phyloP scores from a whole-genome alignment of 352 stramenopile genomes.

The Phytophthora cajani region DNA sequence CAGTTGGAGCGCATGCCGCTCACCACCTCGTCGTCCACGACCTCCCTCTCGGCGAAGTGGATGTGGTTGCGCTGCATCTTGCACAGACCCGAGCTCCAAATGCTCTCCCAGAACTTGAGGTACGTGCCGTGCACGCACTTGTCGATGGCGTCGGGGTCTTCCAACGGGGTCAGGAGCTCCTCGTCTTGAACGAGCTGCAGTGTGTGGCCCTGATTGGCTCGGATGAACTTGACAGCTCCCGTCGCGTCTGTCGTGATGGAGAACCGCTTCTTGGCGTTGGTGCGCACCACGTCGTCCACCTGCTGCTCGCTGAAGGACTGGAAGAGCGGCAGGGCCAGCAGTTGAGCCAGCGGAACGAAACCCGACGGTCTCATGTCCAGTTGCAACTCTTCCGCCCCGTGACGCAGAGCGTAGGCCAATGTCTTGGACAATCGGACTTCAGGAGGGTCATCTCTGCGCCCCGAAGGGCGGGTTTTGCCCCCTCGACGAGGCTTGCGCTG shows the following conservation, averaged over 20 bases:
- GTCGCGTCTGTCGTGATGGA: slow-evolving; percentile 61
- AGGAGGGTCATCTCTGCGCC: slow-evolving; percentile 46
- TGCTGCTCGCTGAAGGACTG: slow-evolving; percentile 54
- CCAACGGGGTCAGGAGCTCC: slow-evolving; percentile 71
- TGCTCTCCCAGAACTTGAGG: slow-evolving; percentile 70
- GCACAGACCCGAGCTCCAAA: slow-evolving; percentile 58
- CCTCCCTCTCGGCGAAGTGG: slow-evolving; percentile 74
- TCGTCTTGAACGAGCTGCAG: slow-evolving; percentile 71
- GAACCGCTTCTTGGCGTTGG: slow-evolving; percentile 81
- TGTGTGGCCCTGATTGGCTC: slow-evolving; percentile 85
- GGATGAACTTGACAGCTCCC: slow-evolving; percentile 59
- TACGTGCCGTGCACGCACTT: slow-evolving; percentile 87
- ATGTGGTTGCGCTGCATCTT: slow-evolving; percentile 90
- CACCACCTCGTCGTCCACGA: slow-evolving; percentile 62
- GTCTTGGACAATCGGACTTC: slow-evolving; percentile 81
- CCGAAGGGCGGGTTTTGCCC: slow-evolving; percentile 29
- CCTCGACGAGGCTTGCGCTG: slow-evolving; percentile 20
- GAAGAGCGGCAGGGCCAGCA: slow-evolving; percentile 68
- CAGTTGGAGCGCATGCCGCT: slow-evolving; percentile 80
- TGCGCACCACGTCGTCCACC: slow-evolving; percentile 71
- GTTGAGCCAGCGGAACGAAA: slow-evolving; percentile 60
- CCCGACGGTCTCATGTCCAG: slow-evolving; percentile 75
- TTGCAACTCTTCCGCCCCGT: slow-evolving; percentile 71
- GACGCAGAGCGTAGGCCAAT: slow-evolving; percentile 78
- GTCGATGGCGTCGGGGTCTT: slow-evolving; percentile 46